A percentile compares a stretch with the other conserved stretches of the same genome.
phyloP scores from a whole-genome alignment of 2,329 filamentous ascomycete genomes.

The Pseudophaeomoniella oleicola region DNA sequence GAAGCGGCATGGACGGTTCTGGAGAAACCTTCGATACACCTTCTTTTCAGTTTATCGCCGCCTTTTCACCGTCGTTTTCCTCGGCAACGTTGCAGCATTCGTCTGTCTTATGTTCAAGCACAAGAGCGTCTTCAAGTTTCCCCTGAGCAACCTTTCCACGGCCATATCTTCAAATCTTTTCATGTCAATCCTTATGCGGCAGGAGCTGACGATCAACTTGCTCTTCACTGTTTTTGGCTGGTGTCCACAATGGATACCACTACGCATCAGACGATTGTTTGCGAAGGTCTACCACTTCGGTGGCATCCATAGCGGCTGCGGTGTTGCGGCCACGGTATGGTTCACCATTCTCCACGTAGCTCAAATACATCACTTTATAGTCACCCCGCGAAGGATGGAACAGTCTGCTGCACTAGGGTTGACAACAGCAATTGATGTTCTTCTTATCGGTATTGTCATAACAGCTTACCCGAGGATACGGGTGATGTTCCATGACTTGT shows the following conservation, averaged over 20 bases:
- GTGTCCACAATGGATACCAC: conserved; percentile 29
- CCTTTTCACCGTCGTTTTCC: conserved; percentile 26
- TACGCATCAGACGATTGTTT: conserved; percentile 28
- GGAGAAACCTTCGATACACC: conserved; percentile 16
- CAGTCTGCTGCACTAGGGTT: conserved; percentile 32
- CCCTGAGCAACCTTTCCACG: conserved; percentile 19
- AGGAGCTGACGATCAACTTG: conserved; percentile 38
- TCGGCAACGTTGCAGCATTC: conserved; percentile 22
- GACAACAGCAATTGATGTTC: conserved; percentile 41
- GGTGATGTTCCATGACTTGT: conserved; percentile 49
- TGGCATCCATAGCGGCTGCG: conserved; percentile 39
- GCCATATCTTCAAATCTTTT: conserved; percentile 31
- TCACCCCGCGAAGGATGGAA: conserved; percentile 8
- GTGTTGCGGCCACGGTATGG: conserved; percentile 33
- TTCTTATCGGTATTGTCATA: conserved; percentile 45
- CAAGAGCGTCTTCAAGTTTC: conserved; percentile 18
- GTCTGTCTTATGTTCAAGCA: conserved; percentile 20
- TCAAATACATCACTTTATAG: conserved; percentile 15
- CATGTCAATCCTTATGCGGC: conserved; percentile 32
- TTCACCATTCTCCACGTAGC: conserved; percentile 23
- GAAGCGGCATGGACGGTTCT: neutral
- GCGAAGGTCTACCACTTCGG: conserved; percentile 40
- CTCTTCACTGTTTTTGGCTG: conserved; percentile 31
- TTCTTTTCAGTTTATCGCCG: conserved; percentile 26
- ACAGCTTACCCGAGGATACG: conserved; percentile 53